These are phyloP conservation scores for Microstroma glucosiphilum DNA, from an alignment of 1,284 basidiomycete species.

Conservation along the genomic window DNA sequence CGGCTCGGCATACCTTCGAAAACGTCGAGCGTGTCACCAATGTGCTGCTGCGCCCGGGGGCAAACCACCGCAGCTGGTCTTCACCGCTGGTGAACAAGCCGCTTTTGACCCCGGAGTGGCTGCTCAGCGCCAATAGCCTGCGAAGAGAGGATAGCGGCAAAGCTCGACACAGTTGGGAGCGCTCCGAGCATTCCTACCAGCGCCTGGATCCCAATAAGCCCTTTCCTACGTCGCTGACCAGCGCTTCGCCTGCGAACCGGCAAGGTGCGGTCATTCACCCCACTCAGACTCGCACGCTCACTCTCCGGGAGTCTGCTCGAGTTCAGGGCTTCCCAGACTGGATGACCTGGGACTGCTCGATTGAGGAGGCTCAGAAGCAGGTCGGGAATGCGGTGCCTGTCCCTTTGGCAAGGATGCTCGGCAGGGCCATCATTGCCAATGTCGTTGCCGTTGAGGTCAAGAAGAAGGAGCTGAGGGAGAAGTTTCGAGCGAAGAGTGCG, in stretches of 20 bases:
- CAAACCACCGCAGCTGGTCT: slow-evolving; percentile 4
- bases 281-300: neutral
- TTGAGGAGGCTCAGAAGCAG: neutral
- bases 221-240: neutral
- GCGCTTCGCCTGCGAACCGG: neutral
- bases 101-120: neutral
- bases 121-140: neutral
- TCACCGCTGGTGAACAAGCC: neutral
- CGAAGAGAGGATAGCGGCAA: neutral
- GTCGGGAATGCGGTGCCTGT: slow-evolving; percentile 5
- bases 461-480: neutral
- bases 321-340: neutral
- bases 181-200: neutral
- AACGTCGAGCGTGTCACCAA: neutral
- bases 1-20: neutral
- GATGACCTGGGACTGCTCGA: neutral
- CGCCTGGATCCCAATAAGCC: neutral
- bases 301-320: neutral
- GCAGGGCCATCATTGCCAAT: neutral
- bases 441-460: neutral
- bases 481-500: neutral
- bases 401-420: neutral
- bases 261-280: neutral
- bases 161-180: neutral
- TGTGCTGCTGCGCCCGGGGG: neutral